Conservation (phyloP, 176 grass and related monocot genomes). For the Ensete ventricosum region DNA sequence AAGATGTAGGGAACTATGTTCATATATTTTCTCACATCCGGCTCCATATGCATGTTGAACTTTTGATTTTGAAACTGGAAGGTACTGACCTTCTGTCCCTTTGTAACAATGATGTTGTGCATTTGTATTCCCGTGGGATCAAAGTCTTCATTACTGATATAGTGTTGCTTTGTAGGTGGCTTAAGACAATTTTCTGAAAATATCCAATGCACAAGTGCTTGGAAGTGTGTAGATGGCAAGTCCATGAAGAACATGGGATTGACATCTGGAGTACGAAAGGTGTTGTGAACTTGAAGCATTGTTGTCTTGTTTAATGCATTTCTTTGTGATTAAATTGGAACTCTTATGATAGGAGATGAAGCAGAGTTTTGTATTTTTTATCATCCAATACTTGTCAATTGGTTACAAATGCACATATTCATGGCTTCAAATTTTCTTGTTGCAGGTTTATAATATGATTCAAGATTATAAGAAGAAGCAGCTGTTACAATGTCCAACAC, state of each 20-base stretch:
- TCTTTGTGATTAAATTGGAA: neutral
- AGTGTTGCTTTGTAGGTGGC: slow-evolving; percentile 33
- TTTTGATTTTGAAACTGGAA: slow-evolving; percentile 68
- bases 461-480: slow-evolving; percentile 49
- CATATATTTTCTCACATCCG: slow-evolving; percentile 94
- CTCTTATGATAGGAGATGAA: neutral
- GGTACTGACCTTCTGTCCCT: slow-evolving; percentile 22
- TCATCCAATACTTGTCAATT: neutral
- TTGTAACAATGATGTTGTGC: neutral
- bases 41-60: slow-evolving; percentile 68
- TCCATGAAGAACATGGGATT: slow-evolving; percentile 58
- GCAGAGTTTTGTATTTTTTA: too few relatives aligned
- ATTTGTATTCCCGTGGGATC: neutral
- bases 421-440: neutral
- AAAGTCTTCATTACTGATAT: slow-evolving; percentile 9
- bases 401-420: neutral
- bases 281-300: slow-evolving; percentile 14
- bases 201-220: slow-evolving; percentile 16
- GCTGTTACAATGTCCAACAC: slow-evolving; percentile 12
- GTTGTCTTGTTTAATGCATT: neutral
- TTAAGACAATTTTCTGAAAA: slow-evolving; percentile 26
- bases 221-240: slow-evolving; percentile 44
- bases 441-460: slow-evolving; percentile 87
- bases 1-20: slow-evolving; percentile 64
- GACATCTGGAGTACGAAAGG: slow-evolving; percentile 86